Base-by-base conservation (phyloP, 2,329 filamentous ascomycete species). In the Thelonectria olida region DNA sequence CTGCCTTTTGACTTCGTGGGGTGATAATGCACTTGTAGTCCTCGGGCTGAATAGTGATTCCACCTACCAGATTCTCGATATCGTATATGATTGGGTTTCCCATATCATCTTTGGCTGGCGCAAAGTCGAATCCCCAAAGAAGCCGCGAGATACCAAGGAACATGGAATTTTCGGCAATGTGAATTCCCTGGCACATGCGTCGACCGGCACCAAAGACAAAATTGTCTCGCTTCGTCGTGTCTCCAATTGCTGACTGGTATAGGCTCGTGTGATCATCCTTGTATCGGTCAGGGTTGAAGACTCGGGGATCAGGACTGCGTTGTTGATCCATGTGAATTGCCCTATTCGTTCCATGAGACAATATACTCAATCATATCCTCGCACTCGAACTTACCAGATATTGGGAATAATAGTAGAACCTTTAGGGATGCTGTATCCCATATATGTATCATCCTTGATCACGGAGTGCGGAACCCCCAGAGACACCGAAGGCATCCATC, bases 251-350 rank as follows among this genome's bases (percentile, higher is more conserved):
- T 2, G 65, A 62, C 10, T 67, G 57, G 5, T 61, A 57, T 1
- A 63, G 22, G 5, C 53, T 64, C 7, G 60, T 58, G 0, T 34
- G 17, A 13, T 67, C 63, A 5, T 59, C 13, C 1, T 17, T 36
- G 22, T 69, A 79, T 0, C 78, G 69, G 1, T 74, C 71, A 1
- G 76, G 77, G 19, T 78, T 63, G 50, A 80, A 80, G 1, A 41
- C 23, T 2, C 65, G 62, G 0, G 77, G 77, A 20, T 75, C 53
- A 0, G 84, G 80, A 74, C 92, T 92, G 2, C 86, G 86, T 34
- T 88, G 85, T 2, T 87, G 85, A 68, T 93, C 90, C 74, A 92
- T 90, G 22, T 89, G 84, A 15, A 78, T 65, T 20, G 67, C 73
- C 72, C 58, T 61, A 22, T 5, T n/a, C n/a, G 31, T 9, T 1